Conservation (phyloP, 805 yeast species). For the Nakazawaea populi region DNA sequence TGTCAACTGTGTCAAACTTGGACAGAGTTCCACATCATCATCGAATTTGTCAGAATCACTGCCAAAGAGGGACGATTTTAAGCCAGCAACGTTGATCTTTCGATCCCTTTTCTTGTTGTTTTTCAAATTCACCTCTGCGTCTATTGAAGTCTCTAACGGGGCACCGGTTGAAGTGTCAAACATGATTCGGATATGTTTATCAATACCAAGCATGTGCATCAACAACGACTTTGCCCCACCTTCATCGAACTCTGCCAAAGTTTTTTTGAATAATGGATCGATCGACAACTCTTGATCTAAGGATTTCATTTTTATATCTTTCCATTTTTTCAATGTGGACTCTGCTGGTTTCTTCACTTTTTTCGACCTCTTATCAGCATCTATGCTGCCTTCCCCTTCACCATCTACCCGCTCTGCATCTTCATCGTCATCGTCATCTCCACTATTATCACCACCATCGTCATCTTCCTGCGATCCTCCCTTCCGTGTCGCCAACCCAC, state of each 20-base stretch:
- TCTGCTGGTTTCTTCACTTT: constrained; percentile 21
- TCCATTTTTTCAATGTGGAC: constrained; percentile 48
- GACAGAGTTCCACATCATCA: constrained; percentile 42
- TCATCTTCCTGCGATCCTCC: constrained; percentile 17
- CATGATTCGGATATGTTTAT: constrained; percentile 48
- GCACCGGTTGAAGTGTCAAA: constrained; percentile 49
- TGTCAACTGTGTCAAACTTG: constrained; percentile 55
- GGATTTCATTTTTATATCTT: constrained; percentile 43
- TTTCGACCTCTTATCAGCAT: constrained; percentile 20
- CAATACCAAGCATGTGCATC: constrained; percentile 54
- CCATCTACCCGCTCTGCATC: constrained; percentile 14
- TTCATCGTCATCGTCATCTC: constrained; percentile 18
- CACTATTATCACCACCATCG: constrained; percentile 17
- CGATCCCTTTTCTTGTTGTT: not conserved
- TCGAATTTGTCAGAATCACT: constrained; percentile 18
- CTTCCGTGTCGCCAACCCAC: constrained; percentile 58
- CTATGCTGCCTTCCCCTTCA: constrained; percentile 12
- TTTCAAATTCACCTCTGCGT: constrained; percentile 8
- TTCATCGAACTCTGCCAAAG: constrained; percentile 74
- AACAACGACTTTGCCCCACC: constrained; percentile 74
- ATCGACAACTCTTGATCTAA: constrained; percentile 60
- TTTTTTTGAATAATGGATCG: constrained; percentile 72
- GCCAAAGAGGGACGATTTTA: not conserved
- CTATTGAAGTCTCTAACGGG: constrained; percentile 20
- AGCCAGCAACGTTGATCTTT: constrained; percentile 1